These are phyloP conservation scores for Pycnococcus provasolii DNA, from an alignment of 139 green algal genomes.

Conservation along the genomic window DNA sequence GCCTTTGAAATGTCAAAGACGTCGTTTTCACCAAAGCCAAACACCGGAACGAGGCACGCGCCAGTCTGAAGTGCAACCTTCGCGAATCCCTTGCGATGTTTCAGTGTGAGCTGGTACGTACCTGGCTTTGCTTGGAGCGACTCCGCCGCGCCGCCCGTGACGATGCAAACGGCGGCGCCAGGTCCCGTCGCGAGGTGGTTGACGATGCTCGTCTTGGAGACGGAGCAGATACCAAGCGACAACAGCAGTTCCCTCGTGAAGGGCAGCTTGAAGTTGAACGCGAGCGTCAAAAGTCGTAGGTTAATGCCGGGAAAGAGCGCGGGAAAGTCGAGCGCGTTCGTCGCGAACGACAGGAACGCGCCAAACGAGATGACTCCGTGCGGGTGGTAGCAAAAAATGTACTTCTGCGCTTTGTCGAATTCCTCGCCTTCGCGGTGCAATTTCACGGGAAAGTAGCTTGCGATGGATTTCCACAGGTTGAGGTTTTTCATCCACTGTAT, in stretches of 20 bases:
- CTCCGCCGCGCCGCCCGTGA: slow-evolving; percentile 30
- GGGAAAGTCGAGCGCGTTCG: not conserved
- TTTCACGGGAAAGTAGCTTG: slow-evolving; percentile 15
- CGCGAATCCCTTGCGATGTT: slow-evolving; percentile 36
- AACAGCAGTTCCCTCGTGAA: slow-evolving; percentile 35
- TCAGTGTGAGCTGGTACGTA: slow-evolving; percentile 16
- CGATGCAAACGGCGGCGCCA: slow-evolving; percentile 19
- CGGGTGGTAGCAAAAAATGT: slow-evolving; percentile 31
- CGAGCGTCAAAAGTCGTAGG: slow-evolving; percentile 25
- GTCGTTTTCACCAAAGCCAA: slow-evolving; percentile 37
- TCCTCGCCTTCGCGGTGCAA: not conserved
- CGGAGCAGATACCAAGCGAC: slow-evolving; percentile 30
- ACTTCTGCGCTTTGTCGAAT: too few relatives aligned
- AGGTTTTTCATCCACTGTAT: not conserved
- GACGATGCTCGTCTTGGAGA: slow-evolving; percentile 13
- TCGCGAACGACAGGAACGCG: slow-evolving; percentile 32
- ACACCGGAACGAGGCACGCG: slow-evolving; percentile 38
- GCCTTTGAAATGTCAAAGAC: too few relatives aligned
- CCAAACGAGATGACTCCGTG: slow-evolving; percentile 31
- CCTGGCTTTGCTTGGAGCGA: slow-evolving; percentile 17
- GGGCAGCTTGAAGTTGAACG: slow-evolving; percentile 33
- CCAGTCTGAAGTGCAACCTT: slow-evolving; percentile 27
- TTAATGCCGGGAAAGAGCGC: slow-evolving; percentile 20
- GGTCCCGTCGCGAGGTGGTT: slow-evolving; percentile 6
- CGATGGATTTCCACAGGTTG: slow-evolving; percentile 4